Base-by-base conservation (phyloP, 768 basidiomycete species). In the Amanita exitialis region DNA sequence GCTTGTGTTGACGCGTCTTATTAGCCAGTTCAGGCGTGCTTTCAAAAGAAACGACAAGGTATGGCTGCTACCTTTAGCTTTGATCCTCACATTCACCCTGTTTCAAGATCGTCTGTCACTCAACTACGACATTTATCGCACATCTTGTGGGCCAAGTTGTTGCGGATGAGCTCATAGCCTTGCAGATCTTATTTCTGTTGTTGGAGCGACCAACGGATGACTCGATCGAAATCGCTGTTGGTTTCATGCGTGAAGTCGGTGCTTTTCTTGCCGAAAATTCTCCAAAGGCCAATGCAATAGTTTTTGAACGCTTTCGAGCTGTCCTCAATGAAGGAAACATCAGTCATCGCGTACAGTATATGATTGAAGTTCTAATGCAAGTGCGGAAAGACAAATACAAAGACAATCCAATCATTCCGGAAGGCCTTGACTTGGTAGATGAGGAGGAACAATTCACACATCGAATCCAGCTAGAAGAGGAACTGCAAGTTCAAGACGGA, bases 361-460 rank as follows among this genome's bases (percentile, higher is more conserved):
- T 97, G 96, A 91, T 99, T 58, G 96, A 98, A 69, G 96, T 98
- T 3, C 75, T 98, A 43, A 98, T 99, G 90, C 96, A 98, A 68
- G 90, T 96, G 6, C 77, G 96, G 58, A 97, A 96, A 72, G 96
- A 99, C 74, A 94, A 92, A 68, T 98, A 90, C 76, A 98, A 98
- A 76, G 96, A 98, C 62, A 98, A 99, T 64, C 94, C 94, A 15
- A 82, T 92, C 56, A 65, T 98, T 36, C 84, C 90, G 2, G 96
- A 98, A 61, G 96, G 95, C 0, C 65, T 99, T 61, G 96, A 99
- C 63, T 69, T 99, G 28, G 96, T 99, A 1, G 93, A 97, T 56
- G 95, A 98, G 62, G 96, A 98, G 13, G 96, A 98, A 58, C 93
- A 97, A 61, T 92, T 98, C 47, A 97, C 93, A 0, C 96, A 99